phyloP scores from a whole-genome alignment of 768 basidiomycete species.

The Roridomyces roridus region DNA sequence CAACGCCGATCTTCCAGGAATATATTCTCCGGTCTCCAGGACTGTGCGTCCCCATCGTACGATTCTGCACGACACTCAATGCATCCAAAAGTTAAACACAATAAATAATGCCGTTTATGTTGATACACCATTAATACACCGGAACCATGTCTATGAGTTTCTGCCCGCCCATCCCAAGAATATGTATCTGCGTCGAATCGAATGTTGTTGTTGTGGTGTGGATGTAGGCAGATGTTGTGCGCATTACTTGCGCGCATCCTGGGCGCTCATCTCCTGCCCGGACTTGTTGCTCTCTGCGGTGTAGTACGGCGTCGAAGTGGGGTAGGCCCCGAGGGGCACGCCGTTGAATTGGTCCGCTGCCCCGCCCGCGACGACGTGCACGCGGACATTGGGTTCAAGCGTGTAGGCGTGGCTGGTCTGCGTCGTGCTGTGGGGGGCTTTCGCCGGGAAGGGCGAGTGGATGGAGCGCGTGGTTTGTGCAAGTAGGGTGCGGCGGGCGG shows the following conservation, averaged over 20 bases:
- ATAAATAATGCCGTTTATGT: neutral
- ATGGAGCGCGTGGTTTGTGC: constrained; percentile 15
- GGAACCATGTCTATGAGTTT: neutral
- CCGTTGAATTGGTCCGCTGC: constrained; percentile 18
- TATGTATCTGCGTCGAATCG: no score
- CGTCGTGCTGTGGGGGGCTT: constrained; percentile 8
- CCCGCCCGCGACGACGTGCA: constrained; percentile 21
- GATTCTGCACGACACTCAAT: no score
- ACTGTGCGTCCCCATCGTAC: no score
- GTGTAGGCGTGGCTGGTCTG: neutral
- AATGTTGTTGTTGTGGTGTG: no score
- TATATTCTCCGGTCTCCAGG: neutral
- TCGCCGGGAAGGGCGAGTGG: constrained; percentile 18
- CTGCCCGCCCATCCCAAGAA: no score
- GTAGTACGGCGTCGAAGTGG: constrained; percentile 19
- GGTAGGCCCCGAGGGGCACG: constrained; percentile 21
- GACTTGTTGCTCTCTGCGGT: neutral
- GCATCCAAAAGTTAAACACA: no score
- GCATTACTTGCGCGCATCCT: neutral
- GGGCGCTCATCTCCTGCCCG: neutral
- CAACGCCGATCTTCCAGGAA: neutral
- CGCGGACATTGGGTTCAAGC: neutral
- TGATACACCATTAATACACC: constrained; percentile 14
- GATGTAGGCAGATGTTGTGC: no score
- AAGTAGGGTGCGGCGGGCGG: constrained; percentile 8